A percentile compares a stretch with the other conserved stretches of the same genome.
These are phyloP conservation scores for Tricholoma saponaceum DNA, from an alignment of 768 basidiomycete genomes.

Conservation along the genomic window DNA sequence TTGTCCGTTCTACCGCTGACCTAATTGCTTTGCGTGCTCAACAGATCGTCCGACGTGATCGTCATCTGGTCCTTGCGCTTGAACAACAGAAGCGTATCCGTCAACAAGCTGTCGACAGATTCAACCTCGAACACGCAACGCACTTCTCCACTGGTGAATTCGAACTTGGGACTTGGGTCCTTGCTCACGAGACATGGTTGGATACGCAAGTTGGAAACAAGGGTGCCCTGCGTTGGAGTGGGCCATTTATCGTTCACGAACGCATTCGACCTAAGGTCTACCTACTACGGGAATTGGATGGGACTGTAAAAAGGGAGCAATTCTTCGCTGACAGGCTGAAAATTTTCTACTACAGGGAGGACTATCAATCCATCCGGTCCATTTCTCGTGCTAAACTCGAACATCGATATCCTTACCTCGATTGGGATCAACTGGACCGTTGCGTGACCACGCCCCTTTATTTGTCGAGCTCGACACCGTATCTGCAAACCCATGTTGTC, in stretches of 20 bases:
- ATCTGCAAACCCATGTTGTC: too few species aligned
- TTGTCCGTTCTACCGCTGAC: constrained; percentile 17
- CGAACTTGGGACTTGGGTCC: constrained; percentile 24
- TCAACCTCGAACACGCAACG: constrained; percentile 12
- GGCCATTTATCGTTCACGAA: constrained; percentile 23
- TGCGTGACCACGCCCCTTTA: too few species aligned
- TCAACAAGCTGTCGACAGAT: constrained; percentile 16
- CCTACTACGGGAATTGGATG: constrained; percentile 13
- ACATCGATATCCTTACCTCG: too few species aligned
- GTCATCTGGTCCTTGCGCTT: constrained; percentile 10
- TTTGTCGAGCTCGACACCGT: too few species aligned
- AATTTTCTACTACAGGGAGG: constrained; percentile 4
- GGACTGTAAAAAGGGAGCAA: constrained; percentile 10
- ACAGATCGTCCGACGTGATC: constrained; percentile 18
- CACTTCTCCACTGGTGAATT: constrained; percentile 15
- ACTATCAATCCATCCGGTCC: constrained; percentile 12
- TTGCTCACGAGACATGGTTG: constrained; percentile 25
- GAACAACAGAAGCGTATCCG: constrained; percentile 6
- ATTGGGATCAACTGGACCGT: too few species aligned
- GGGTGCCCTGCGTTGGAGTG: constrained; percentile 21
- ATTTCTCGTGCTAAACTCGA: neutral
- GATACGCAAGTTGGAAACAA: constrained; percentile 27
- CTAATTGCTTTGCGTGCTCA: constrained; percentile 17
- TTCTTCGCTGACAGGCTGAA: constrained; percentile 10
- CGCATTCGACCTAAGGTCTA: constrained; percentile 2